phyloP scores from a whole-genome alignment of 1,284 basidiomycete species.

The Ganoderma meredithae region DNA sequence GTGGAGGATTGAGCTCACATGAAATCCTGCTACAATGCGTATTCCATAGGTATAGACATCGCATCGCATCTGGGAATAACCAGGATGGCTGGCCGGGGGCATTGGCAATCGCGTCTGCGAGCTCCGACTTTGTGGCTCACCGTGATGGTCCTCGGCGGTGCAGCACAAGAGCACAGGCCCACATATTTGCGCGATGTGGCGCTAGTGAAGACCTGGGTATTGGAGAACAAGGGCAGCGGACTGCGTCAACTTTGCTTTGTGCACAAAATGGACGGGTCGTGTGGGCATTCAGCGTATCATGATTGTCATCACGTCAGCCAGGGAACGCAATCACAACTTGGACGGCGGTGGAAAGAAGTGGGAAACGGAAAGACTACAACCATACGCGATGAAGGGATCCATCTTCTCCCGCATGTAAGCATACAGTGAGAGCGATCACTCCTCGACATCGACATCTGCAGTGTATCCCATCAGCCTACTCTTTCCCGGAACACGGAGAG shows the following conservation, averaged over 20 bases:
- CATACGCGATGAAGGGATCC: neutral
- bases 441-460: neutral
- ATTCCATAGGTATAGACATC: no score
- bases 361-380: neutral
- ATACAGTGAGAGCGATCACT: neutral
- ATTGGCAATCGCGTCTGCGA: no score
- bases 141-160: no score
- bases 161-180: no score
- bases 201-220: neutral
- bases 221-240: no score
- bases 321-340: neutral
- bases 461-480: neutral
- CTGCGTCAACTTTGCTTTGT: no score
- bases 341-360: neutral
- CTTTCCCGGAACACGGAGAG: neutral
- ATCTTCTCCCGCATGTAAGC: neutral
- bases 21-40: no score
- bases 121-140: no score
- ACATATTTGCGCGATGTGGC: no score
- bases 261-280: neutral
- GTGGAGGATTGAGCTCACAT: neutral
- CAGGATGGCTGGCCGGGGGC: no score
- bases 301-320: neutral
- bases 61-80: no score
- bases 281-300: neutral